A percentile compares a stretch with the other conserved stretches of the same genome.
Evolutionary conservation across 805 yeast genomes (phyloP).

Genomic region (Candida coleopterorum): DNA sequence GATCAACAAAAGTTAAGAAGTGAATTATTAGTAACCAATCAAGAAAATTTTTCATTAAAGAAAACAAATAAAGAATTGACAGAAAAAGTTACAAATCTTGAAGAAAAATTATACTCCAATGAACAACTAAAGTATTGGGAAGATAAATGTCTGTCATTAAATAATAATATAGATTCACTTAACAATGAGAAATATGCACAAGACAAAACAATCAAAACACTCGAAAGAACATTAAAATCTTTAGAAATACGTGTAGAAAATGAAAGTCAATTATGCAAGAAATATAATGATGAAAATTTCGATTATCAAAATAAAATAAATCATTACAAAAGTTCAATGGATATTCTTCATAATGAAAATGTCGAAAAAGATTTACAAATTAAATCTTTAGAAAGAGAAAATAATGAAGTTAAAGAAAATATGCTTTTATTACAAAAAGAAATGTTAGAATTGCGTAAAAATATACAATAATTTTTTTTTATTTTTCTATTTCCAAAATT

Average conservation of each 20-base stretch:
- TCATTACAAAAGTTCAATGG: conserved; percentile 34
- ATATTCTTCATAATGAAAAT: conserved; percentile 34
- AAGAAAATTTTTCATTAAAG: conserved; percentile 63
- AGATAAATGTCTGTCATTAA: conserved; percentile 48
- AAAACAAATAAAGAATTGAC: conserved; percentile 51
- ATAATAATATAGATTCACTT: conserved; percentile 43
- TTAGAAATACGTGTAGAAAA: conserved; percentile 47
- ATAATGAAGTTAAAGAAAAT: conserved; percentile 49
- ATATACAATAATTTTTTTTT: conserved; percentile 4
- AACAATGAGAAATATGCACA: conserved; percentile 48
- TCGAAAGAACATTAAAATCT: conserved; percentile 53
- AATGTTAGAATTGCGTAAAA: conserved; percentile 47
- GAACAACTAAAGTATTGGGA: conserved; percentile 62
- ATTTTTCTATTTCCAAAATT: too few species aligned
- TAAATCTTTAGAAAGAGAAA: conserved; percentile 52
- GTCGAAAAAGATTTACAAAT: conserved; percentile 41
- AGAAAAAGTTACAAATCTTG: conserved; percentile 40
- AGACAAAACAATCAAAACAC: conserved; percentile 42
- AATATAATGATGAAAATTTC: conserved; percentile 56
- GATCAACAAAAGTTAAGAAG: conserved; percentile 39
- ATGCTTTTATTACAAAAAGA: conserved; percentile 53
- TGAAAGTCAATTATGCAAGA: conserved; percentile 45
- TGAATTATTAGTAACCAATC: conserved; percentile 51
- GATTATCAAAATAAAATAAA: conserved; percentile 49
- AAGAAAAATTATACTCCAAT: conserved; percentile 44